Evolutionary conservation across 1,139 yeast species (phyloP), one percentile per base, ranked within the genome.

Genomic region (Wickerhamomyces sp.): DNA sequence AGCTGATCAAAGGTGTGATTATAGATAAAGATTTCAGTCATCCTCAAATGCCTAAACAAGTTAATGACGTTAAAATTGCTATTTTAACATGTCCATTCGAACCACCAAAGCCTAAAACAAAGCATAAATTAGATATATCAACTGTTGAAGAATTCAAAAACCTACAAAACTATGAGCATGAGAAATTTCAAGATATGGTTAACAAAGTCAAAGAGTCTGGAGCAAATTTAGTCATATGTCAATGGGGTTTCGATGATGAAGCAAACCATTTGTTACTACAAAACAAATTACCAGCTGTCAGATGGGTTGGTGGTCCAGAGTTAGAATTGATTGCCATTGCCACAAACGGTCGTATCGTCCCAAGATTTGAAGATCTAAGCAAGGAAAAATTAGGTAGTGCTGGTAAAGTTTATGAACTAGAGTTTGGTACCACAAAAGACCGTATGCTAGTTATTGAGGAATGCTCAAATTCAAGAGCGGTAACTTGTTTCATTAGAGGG

Each of bases 171-270:
- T 92, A 92, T 61, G 99, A 92, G 70, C 94, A 84, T 52, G 81
- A 81, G 48, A 90, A 88, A 63, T 94, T 92, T 60, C 78, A 74
- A 60, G 89, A 87, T 61, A 92, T 94, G 98, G 89, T 92, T 47
- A 76, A 82, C 46, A 69, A 74, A 46, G 95, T 92, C 41, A 90
- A 94, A 65, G 77, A 74, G 18, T 74, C 96, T 1, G 98, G 98
- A 27, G 98, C 99, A 27, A 92, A 90, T 61, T 78, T 90, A 38
- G 98, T 92, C 42, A 94, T 95, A 30, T 92, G 98, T 68, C 99
- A 92, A 69, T 92, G 98, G 98, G 99, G 99, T 13, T 94, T 94
- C 59, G 98, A 94, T 61, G 99, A 94, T 63, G 98, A 94, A 68
- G 98, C 98, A 33, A 94, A 92, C 65, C 97, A 94, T 64, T 69